Evolutionary conservation across 1,284 basidiomycete genomes (phyloP), one percentile per base, ranked within the genome.

Genomic region (Rhodotorula glutinis): DNA sequence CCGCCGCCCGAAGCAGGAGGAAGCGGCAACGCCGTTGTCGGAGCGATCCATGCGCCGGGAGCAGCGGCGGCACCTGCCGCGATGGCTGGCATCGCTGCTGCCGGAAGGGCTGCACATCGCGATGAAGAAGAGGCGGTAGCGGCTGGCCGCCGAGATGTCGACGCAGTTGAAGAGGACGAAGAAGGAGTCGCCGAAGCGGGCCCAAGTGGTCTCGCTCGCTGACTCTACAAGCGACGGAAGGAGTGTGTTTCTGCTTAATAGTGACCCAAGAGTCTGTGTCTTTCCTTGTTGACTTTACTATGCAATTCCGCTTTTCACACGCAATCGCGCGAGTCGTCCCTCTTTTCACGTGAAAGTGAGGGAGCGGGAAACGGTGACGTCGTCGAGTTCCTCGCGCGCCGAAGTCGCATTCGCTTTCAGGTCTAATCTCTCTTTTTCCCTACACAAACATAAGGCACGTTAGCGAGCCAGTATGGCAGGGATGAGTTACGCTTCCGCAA

Each of bases 31-130:
- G 33, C 33, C 33, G 33, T 11, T 5, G 33, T 38, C 1, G 43
- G 14, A 10, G 27, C 29, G 13, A 44, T 30, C 11, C 25, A 19
- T 2, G 23, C 29, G 14, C 41, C 30, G 2, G 49, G 33, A 8
- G n/a, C 27, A 7, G 49, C 27, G 46, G 38, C 27, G 17, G 10
- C 25, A 29, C 43, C 60, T 11, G 52, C 60, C 8, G 44, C 52
- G 30, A n/a, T 51, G 17, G 54, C 44, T 4, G 60, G 46, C 8
- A 29, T 62, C 19, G 60, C 53, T 14, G 60, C 54, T 3, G 59
- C 52, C 4, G 59, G 52, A 4, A 23, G 52, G 23, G 51, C 52
- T 11, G 59, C 59, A 4, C 29, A 53, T 5, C 29, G 16, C 40
- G 14, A 30, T 14, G 59, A 53, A 49, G 38, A 53, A 21, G 40